Base-by-base conservation (phyloP, 2,329 filamentous ascomycete genomes). In the Hypoxylon sp. region DNA sequence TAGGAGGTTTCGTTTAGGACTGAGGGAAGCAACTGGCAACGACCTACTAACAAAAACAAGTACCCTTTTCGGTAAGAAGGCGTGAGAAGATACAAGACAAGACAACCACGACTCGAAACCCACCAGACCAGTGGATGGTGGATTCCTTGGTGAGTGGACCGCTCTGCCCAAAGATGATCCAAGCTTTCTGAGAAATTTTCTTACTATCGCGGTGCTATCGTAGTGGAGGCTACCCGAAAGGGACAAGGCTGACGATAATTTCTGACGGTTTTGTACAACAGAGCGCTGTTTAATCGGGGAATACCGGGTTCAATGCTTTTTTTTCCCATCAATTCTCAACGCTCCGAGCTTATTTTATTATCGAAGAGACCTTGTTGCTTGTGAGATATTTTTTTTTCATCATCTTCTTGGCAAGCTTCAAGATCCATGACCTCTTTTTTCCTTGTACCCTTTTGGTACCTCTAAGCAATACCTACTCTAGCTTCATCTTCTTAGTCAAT, bases 231-330 rank as follows among this genome's bases (percentile, higher is more conserved):
- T 68, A 63, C 67, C 66, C 57, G 55, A 69, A 64, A 20, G 41
- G 67, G 67, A 67, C 65, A 69, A 69, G 66, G 63, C 67, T 67
- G 63, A 47, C 48, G 38, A 54, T 49, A 49, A 51, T 59, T 51
- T 27, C 38, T 57, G 13, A 52, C 21, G 34, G 51, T 43, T 49
- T 25, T 38, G 47, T 49, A 52, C 31, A 51, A 42, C 31, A 16
- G n/a, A 46, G 26, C 34, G 19, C 8, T 15, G 23, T 5, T 7
- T 38, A 3, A 26, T 58, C 55, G 55, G 55, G 55, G 47, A 44
- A 58, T 58, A 58, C 38, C 55, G 55, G 55, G 46, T 55, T n/a
- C n/a, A n/a, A n/a, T n/a, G n/a, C n/a, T n/a, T n/a, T n/a, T n/a
- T n/a, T 47, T 49, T 51, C 51, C 44, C 27, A 43, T 49, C n/a